phyloP scores from a whole-genome alignment of 352 stramenopile species.

The Thalassiosira exigua region DNA sequence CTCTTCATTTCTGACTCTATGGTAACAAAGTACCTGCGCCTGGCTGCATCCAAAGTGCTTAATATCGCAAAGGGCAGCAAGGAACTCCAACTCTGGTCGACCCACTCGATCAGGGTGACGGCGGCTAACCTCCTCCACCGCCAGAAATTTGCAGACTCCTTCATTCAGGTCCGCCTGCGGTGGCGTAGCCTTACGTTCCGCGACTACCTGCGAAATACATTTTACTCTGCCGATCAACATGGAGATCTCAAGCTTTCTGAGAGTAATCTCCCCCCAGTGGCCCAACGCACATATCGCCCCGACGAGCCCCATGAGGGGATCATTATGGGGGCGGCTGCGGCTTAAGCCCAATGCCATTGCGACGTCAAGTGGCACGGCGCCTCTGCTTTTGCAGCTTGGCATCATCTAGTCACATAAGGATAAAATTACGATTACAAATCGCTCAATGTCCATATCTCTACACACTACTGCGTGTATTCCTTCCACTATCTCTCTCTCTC shows the following conservation, averaged over 20 bases:
- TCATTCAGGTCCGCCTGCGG: constrained; percentile 23
- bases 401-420: background rate
- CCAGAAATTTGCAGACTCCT: constrained; percentile 18
- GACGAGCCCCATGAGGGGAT: background rate
- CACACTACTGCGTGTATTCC: background rate
- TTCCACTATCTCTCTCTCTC: background rate
- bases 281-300: background rate
- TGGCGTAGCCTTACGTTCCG: constrained; percentile 27
- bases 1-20: background rate
- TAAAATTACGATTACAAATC: background rate
- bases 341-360: background rate
- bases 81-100: constrained; percentile 16
- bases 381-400: background rate
- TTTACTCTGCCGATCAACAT: constrained; percentile 13
- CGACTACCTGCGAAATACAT: constrained; percentile 24
- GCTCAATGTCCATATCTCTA: background rate
- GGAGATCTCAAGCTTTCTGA: background rate
- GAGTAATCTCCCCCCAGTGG: background rate
- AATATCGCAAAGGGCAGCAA: background rate
- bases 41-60: no score
- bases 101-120: constrained; percentile 28
- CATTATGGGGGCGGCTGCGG: background rate
- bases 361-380: background rate
- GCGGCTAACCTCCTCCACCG: constrained; percentile 28
- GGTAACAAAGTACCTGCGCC: no score